Percentiles rank a stretch among this genome's conserved stretches.
phyloP scores from a whole-genome alignment of 164 flowering plant genomes.

The Chimonanthus praecox region DNA sequence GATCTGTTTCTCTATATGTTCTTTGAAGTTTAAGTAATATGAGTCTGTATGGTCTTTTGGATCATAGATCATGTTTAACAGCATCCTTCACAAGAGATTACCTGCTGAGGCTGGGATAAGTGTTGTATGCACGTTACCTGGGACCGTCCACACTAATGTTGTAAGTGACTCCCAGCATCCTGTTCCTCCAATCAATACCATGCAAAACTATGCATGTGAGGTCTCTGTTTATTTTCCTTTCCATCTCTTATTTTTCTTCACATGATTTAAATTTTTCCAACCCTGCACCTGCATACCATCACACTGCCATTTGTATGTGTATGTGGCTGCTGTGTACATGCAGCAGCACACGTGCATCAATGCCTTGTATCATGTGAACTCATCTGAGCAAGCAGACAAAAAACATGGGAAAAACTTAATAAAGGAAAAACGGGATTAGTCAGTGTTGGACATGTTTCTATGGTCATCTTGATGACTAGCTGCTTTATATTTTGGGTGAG shows the following conservation, averaged over 20 bases:
- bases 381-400: not conserved
- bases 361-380: not conserved
- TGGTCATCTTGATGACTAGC: not conserved
- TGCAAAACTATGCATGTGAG: not conserved
- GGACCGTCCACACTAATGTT: slow-evolving; percentile 90
- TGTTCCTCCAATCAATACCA: not conserved
- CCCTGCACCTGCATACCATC: not conserved
- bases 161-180: slow-evolving; percentile 43
- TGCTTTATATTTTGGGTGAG: not conserved
- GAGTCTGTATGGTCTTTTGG: slow-evolving; percentile 4
- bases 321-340: no score
- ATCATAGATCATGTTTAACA: slow-evolving; percentile 89
- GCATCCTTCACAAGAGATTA: slow-evolving; percentile 67
- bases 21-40: not conserved
- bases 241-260: not conserved
- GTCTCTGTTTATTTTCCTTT: not conserved
- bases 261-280: not conserved
- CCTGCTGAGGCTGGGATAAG: slow-evolving; percentile 91
- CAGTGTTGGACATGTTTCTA: not conserved
- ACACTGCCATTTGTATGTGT: no score
- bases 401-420: not conserved
- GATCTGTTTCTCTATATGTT: not conserved
- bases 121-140: slow-evolving; percentile 88
- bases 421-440: not conserved
- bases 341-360: no score